Conservation (phyloP, 2,329 filamentous ascomycete species). For the Colletotrichum horii region DNA sequence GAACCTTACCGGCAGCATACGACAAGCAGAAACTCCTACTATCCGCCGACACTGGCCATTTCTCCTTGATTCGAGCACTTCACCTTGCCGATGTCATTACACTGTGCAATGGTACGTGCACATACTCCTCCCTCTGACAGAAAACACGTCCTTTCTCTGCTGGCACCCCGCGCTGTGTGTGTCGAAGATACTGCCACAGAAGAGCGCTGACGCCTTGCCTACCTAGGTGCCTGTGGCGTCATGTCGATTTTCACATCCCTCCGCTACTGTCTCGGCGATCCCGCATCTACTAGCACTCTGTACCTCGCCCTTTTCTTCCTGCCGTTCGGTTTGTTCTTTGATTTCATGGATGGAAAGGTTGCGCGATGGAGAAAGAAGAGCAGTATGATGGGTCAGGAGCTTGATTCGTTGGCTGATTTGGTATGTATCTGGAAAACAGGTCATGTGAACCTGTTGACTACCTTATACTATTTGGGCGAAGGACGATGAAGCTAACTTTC, state of each 20-base stretch:
- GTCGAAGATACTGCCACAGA: background rate
- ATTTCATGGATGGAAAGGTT: conserved; percentile 97
- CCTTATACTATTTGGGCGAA: background rate
- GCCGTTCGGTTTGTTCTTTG: conserved; percentile 94
- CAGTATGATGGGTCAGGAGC: conserved; percentile 95
- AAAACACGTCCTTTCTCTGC: background rate
- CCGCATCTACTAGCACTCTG: conserved; percentile 69
- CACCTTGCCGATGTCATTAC: conserved; percentile 87
- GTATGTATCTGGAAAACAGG: conserved; percentile 57
- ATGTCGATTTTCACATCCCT: conserved; percentile 97
- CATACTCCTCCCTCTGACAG: background rate
- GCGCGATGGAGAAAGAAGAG: conserved; percentile 97
- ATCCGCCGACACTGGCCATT: conserved; percentile 73
- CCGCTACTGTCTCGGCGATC: conserved; percentile 84
- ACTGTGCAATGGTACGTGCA: conserved; percentile 71
- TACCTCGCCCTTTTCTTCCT: conserved; percentile 87
- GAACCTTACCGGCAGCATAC: conserved; percentile 48
- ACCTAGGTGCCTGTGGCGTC: conserved; percentile 67
- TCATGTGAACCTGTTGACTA: background rate
- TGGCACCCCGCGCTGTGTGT: background rate
- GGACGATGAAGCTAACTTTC: background rate
- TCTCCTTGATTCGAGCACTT: conserved; percentile 71
- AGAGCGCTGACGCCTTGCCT: background rate
- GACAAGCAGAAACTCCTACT: conserved; percentile 82
- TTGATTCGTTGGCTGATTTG: conserved; percentile 94